Evolutionary conservation across 2,329 filamentous ascomycete species (phyloP), one percentile per base, ranked within the genome.

Genomic region (Sodiomyces alkalinus): DNA sequence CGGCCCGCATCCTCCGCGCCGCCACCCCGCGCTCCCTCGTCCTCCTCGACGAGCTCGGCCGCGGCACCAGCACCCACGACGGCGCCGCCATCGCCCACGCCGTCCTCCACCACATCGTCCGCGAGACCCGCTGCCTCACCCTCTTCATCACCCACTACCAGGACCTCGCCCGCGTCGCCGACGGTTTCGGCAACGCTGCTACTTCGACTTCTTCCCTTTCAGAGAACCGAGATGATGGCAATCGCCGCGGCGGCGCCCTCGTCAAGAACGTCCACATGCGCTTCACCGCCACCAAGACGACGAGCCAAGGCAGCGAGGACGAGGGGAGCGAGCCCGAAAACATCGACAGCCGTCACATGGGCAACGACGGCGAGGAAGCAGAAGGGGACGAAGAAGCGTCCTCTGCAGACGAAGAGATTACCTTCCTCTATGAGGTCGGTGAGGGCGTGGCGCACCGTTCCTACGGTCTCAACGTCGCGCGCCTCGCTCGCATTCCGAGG

Each of bases 131-230:
- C 29, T 82, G 82, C 36, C 62, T 94, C 26, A 92, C 83, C 5
- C 63, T 98, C 22, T 98, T 98, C 60, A 93, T 98, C 50, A 98
- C 90, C 4, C 90, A 98, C 55, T 98, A 98, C 51, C 90, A 98
- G 55, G 77, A 76, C 39, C 68, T 98, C 1, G 72, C 74, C 7
- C 58, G 60, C 26, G 65, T 92, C 37, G 77, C 75, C 7, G 67
- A 74, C 16, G 73, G 71, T 2, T 79, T 92, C 33, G 59, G 61
- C 10, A 17, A 26, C 10, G 23, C 14, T 17, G 4, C 9, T 16
- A 15, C 14, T 9, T 16, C 23, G 3, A n/a, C n/a, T n/a, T n/a
- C n/a, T n/a, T n/a, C n/a, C n/a, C n/a, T n/a, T n/a, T n/a, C n/a
- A n/a, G n/a, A n/a, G n/a, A n/a, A n/a, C n/a, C n/a, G n/a, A n/a